phyloP scores from a whole-genome alignment of 2,329 filamentous ascomycete genomes.

The Anthostomella pinea region DNA sequence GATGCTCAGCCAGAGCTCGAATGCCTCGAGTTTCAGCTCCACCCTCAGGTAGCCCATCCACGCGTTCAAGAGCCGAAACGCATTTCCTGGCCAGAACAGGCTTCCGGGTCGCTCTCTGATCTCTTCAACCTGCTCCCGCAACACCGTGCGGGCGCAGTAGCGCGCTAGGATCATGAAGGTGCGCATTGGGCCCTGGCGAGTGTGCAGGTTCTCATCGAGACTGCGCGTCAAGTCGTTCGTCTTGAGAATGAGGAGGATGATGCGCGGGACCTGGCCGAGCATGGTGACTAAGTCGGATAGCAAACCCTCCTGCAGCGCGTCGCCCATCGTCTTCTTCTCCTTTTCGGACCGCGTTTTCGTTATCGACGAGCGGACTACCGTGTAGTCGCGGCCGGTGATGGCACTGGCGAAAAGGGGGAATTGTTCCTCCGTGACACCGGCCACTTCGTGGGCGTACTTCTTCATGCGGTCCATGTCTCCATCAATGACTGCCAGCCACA shows the following conservation, averaged over 20 bases:
- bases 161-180: conserved; percentile 66
- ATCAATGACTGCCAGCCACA: conserved; percentile 95
- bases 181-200: conserved; percentile 62
- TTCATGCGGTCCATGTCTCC: conserved; percentile 84
- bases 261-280: conserved; percentile 81
- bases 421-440: conserved; percentile 81
- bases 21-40: conserved; percentile 60
- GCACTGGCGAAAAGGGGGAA: conserved; percentile 95
- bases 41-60: conserved; percentile 59
- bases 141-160: conserved; percentile 66
- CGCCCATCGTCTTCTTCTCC: conserved; percentile 85
- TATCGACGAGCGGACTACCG: conserved; percentile 63
- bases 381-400: conserved; percentile 91
- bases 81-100: conserved; percentile 57
- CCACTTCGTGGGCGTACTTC: conserved; percentile 83
- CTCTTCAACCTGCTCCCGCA: conserved; percentile 60
- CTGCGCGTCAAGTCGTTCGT: conserved; percentile 95
- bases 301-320: conserved; percentile 81
- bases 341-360: conserved; percentile 60
- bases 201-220: conserved; percentile 86
- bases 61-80: conserved; percentile 51
- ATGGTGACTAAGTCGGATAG: conserved; percentile 85
- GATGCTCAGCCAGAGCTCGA: conserved; percentile 58
- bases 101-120: conserved; percentile 49
- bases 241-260: conserved; percentile 93